Base-by-base conservation (phyloP, 805 yeast genomes). In the Saccharomycopsis microspora region DNA sequence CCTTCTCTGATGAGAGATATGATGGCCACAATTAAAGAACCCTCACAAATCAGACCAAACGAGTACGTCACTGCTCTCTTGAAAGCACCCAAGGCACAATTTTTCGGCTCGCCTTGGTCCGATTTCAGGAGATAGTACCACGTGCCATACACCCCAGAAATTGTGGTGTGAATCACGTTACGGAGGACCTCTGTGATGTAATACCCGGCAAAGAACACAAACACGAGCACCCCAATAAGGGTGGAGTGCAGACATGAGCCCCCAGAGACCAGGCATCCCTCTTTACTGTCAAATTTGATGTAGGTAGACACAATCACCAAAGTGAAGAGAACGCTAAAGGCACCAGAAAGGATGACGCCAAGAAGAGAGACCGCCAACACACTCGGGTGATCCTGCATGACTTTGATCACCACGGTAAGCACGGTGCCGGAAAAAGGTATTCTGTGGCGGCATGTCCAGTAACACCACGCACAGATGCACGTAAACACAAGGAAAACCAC, bases 11-110 rank as follows among this genome's bases (percentile, higher is more conserved):
- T 53, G 10, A 86, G 70, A 58, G 85, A 90, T 53, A 87, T 72
- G 30, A 86, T 53, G 0, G 86, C 77, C 38, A 84, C 84, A 60
- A 83, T 72, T 58, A 83, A 63, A 2, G 87, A 82, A 0, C 96
- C 96, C 59, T 85, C 83, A 60, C 95, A 83, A 47, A 89, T 82
- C 3, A 95, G 84, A 2, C 97, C 97, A 58, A 88, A 82, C 6
- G 95, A 85, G 60, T 80, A 83, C 3, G 95, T 83, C 63, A 85
- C 63, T 1, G 95, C 86, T 55, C 95, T 73, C 57, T 70, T 76
- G 55, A 88, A 77, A 2, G 96, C 81, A 3, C 93, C 88, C 52
- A 80, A 66, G 0, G 94, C 93, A 3, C 95, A 90, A 68, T 75
- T 72, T 56, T 60, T 71, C 33, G 96, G 95, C 67, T 76, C 81